Evolutionary conservation across 768 basidiomycete genomes (phyloP), one percentile per base, ranked within the genome.

Genomic region (Leccinum ochraceum): DNA sequence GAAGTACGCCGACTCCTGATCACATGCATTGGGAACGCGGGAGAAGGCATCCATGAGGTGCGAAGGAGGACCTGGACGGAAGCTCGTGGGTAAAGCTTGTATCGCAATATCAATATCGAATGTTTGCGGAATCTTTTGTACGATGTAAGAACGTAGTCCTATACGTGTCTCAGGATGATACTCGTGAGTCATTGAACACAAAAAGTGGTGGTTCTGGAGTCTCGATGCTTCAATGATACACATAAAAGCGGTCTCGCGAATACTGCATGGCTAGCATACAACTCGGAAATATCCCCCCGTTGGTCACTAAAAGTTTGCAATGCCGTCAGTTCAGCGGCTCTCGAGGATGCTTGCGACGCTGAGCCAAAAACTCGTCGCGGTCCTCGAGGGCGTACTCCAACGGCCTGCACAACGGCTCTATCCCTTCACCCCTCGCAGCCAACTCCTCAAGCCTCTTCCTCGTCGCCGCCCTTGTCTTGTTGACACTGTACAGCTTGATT

Each of bases 401-500:
- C 7, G 63, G 59, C 24, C 6, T 39, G n/a, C 49, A 59, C 32
- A 66, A 57, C 17, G 53, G 57, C 14, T 66, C 60, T n/a, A 66
- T 75, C 24, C 68, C 66, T 52, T 77, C 63, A 5, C 79, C 80
- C 28, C 71, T 73, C 2, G 66, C 73, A 49, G 77, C 75, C 37
- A 82, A 71, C 52, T 77, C 73, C 51, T 71, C 73, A 30, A 84
- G 69, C 28, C 83, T 75, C 58, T 67, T 64, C n/a, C 75, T 76
- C 3, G 83, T 83, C 16, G 74, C 77, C 1, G 78, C 76, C 52
- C 68, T 72, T 3, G 77, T 68, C 53, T 60, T 75, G 67, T 83
- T 83, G 58, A 85, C 80, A 64, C 80, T 81, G 71, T 81, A 83
- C 2, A 85, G 50, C 67, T 82, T 82, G 74, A 85, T 80, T 28